These are phyloP conservation scores for Clavaria fumosa DNA, from an alignment of 768 basidiomycete genomes.

Conservation along the genomic window DNA sequence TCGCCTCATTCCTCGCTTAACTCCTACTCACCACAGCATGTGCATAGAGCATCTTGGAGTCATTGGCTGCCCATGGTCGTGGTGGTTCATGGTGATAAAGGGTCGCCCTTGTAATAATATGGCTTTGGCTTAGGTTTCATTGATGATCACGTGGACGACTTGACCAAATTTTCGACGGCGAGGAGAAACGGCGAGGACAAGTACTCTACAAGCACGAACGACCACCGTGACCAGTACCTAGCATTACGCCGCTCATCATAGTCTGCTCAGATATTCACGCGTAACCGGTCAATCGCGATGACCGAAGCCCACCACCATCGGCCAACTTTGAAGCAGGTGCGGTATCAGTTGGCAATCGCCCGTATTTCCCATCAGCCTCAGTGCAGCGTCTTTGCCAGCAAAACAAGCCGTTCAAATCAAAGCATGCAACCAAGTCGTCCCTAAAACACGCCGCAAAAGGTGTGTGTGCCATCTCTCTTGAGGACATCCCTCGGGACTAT, in stretches of 20 bases:
- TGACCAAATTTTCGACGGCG: too few species aligned
- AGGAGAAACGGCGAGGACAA: too few species aligned
- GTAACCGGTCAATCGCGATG: too few species aligned
- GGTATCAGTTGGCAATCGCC: constrained; percentile 9
- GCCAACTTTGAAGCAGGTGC: constrained; percentile 73
- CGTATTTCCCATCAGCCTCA: constrained; percentile 5
- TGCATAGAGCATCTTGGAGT: constrained; percentile 49
- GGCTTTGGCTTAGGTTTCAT: too few species aligned
- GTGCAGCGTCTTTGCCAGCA: constrained; percentile 27
- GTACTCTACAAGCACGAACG: too few species aligned
- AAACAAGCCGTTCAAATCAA: constrained; percentile 90
- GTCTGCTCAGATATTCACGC: too few species aligned
- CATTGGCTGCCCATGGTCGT: constrained; percentile 32
- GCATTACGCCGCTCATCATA: too few species aligned
- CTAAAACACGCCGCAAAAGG: constrained; percentile 81
- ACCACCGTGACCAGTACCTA: too few species aligned
- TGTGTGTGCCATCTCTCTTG: constrained; percentile 13
- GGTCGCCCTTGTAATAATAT: too few species aligned
- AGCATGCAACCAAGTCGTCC: constrained; percentile 73
- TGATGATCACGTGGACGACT: too few species aligned
- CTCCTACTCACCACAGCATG: constrained; percentile 54
- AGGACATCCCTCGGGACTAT: too few species aligned
- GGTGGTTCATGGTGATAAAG: constrained; percentile 25
- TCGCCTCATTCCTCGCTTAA: too few species aligned
- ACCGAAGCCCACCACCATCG: constrained; percentile 49